Percentiles rank a stretch among this genome's conserved stretches.
phyloP scores from a whole-genome alignment of 345 rosid species.

The Erodium maritimum region DNA sequence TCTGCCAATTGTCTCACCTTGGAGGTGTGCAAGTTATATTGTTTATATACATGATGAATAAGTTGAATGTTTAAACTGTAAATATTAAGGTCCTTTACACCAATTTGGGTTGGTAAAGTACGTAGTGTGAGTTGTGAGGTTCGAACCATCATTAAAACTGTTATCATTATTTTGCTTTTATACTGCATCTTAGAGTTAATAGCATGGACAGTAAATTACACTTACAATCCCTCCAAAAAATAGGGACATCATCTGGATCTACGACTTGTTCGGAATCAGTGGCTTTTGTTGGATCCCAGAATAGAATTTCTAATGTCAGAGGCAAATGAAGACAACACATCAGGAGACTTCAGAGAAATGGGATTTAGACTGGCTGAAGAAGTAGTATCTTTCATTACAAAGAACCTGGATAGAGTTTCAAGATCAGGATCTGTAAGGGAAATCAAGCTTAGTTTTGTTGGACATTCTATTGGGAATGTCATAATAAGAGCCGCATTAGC shows the following conservation, averaged over 20 bases:
- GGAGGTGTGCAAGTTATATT: not conserved
- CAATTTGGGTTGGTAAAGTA: no score
- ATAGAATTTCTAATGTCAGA: conserved; percentile 92
- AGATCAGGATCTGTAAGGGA: conserved; percentile 48
- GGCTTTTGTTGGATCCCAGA: conserved; percentile 90
- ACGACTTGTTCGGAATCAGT: conserved; percentile 81
- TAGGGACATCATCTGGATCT: conserved; percentile 97
- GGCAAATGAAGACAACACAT: conserved; percentile 76
- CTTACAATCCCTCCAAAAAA: conserved; percentile 1
- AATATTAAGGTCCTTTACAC: not conserved
- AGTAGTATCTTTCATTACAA: conserved; percentile 65
- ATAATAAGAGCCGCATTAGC: conserved; percentile 77
- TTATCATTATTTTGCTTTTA: not conserved
- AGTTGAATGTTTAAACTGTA: not conserved
- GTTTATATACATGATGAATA: not conserved
- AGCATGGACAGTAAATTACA: conserved; percentile 7
- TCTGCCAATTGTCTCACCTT: not conserved
- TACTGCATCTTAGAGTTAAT: not conserved
- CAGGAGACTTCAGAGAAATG: conserved; percentile 94
- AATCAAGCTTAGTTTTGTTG: conserved; percentile 85
- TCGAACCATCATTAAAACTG: no score
- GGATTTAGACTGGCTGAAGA: conserved; percentile 81
- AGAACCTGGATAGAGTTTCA: conserved; percentile 57
- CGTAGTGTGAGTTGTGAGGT: no score
- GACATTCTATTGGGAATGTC: conserved; percentile 91